A percentile compares a stretch with the other conserved stretches of the same genome.
Conservation (phyloP, 1,284 basidiomycete species). For the Heterobasidion irregulare region DNA sequence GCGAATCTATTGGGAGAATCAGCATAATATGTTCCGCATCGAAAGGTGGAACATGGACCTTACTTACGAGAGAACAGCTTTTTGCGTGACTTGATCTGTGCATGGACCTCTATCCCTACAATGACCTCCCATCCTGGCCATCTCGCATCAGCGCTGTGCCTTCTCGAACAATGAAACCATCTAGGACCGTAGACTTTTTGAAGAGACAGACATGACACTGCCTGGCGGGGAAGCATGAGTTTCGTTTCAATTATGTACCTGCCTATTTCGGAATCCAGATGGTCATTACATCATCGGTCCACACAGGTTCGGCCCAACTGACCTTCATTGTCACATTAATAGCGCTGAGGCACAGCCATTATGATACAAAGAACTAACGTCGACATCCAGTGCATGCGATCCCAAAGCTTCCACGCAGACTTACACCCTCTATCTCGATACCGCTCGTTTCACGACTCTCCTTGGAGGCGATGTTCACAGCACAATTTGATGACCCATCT, state of each 20-base stretch:
- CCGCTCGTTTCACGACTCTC: background rate
- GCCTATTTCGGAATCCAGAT: background rate
- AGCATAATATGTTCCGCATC: too few species aligned
- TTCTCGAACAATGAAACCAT: slow-evolving; percentile 11
- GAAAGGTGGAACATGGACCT: too few species aligned
- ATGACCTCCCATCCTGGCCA: slow-evolving; percentile 78
- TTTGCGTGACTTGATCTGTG: slow-evolving; percentile 79
- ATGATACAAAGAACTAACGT: background rate
- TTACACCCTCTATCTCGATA: background rate
- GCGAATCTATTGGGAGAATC: slow-evolving; percentile 13
- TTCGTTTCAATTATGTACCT: slow-evolving; percentile 7
- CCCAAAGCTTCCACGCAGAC: background rate
- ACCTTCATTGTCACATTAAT: too few species aligned
- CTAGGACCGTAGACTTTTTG: slow-evolving; percentile 9
- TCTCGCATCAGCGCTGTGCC: slow-evolving; percentile 21
- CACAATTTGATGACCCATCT: slow-evolving; percentile 3
- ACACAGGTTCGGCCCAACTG: too few species aligned
- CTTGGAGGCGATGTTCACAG: background rate
- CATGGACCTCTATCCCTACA: slow-evolving; percentile 94
- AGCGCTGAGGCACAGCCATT: background rate
- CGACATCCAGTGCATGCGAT: background rate
- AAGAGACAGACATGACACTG: slow-evolving; percentile 7
- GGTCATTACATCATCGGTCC: background rate
- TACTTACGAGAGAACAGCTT: slow-evolving; percentile 84
- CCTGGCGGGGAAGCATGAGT: slow-evolving; percentile 6